Conservation (phyloP, 176 grass and related monocot genomes). For the Saccharum spontaneum region DNA sequence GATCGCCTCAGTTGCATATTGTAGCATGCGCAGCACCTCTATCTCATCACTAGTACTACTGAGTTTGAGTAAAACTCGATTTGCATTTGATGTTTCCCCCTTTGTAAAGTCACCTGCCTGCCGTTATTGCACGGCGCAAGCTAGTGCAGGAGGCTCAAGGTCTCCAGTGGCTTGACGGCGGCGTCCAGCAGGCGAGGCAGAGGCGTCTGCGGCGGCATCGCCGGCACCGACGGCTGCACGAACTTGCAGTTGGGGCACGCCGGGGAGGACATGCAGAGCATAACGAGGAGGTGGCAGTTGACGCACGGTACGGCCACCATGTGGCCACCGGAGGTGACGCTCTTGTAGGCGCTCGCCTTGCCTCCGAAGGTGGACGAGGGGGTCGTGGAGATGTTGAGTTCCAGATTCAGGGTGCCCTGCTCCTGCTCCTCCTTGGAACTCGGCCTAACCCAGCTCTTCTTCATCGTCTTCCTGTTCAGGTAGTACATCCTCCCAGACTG, state of each 20-base stretch:
- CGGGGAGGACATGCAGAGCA: constrained; percentile 76
- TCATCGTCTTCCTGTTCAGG: constrained; percentile 86
- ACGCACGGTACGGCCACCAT: constrained; percentile 83
- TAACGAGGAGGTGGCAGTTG: constrained; percentile 90
- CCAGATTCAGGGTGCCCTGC: constrained; percentile 59
- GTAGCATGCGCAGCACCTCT: not conserved
- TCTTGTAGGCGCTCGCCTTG: not conserved
- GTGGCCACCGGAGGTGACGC: constrained; percentile 35
- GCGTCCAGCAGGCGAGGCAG: constrained; percentile 29
- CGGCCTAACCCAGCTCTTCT: constrained; percentile 70
- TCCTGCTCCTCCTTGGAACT: constrained; percentile 25
- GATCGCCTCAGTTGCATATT: constrained; percentile 23
- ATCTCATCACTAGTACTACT: too few species aligned
- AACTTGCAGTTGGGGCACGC: constrained; percentile 97
- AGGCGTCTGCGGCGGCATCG: not conserved
- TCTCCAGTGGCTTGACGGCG: constrained; percentile 53
- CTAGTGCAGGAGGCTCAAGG: constrained; percentile 89
- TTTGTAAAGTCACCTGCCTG: too few species aligned
- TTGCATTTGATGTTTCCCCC: too few species aligned
- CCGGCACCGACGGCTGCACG: constrained; percentile 37
- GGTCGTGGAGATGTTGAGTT: constrained; percentile 67
- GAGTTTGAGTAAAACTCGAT: too few species aligned
- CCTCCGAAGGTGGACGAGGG: not conserved
- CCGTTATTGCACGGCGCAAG: too few species aligned
- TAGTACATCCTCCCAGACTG: constrained; percentile 98